Percentiles rank a stretch among this genome's conserved stretches.
Conservation (phyloP, 192 early-diverging fungal species). For the Entrophospora sp. region DNA sequence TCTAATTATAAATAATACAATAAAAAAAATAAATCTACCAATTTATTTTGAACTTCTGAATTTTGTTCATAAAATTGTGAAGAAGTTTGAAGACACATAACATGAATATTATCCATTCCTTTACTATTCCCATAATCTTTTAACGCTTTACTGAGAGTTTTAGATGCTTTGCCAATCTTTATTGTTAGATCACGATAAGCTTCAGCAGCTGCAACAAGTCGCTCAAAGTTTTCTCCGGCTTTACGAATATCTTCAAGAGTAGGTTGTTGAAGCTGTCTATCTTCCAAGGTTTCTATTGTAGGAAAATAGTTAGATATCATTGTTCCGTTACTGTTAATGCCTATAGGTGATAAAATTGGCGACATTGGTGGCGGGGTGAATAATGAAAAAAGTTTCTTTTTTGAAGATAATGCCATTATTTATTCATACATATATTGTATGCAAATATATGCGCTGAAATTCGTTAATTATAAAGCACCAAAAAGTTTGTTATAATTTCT, state of each 20-base stretch:
- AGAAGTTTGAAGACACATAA: constrained; percentile 37
- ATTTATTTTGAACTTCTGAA: constrained; percentile 30
- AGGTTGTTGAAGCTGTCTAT: background rate
- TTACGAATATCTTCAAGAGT: constrained; percentile 24
- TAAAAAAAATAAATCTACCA: constrained; percentile 17
- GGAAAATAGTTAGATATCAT: background rate
- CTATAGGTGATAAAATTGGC: background rate
- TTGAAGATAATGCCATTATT: constrained; percentile 2
- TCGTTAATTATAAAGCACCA: too few relatives aligned
- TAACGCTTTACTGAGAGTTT: constrained; percentile 28
- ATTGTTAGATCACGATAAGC: constrained; percentile 29
- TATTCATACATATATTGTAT: too few relatives aligned
- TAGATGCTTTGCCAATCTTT: constrained; percentile 30
- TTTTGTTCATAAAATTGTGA: constrained; percentile 37
- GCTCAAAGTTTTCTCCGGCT: constrained; percentile 27
- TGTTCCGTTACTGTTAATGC: too few relatives aligned
- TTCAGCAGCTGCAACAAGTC: constrained; percentile 30
- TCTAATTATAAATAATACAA: too few relatives aligned
- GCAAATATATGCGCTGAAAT: too few relatives aligned
- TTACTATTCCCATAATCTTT: constrained; percentile 35
- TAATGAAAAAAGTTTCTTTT: constrained; percentile 7
- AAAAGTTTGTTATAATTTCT: too few relatives aligned
- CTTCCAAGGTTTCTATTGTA: background rate
- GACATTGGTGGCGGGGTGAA: constrained; percentile 6
- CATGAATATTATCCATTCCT: constrained; percentile 34